A percentile compares a stretch with the other conserved stretches of the same genome.
phyloP scores from a whole-genome alignment of 768 basidiomycete genomes.

The Tylopilus subfusipes region DNA sequence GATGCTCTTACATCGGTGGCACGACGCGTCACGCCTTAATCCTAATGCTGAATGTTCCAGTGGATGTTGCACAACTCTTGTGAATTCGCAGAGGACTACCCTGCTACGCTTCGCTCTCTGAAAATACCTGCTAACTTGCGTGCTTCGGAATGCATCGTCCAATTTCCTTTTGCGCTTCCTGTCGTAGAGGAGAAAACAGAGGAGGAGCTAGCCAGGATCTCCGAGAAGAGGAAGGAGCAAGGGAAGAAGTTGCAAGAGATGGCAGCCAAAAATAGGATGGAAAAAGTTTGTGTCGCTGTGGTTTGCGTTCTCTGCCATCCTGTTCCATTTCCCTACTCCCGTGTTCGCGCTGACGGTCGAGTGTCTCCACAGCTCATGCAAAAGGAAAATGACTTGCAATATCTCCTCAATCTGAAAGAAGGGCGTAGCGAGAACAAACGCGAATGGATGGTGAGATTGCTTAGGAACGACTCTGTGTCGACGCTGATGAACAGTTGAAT shows the following conservation, averaged over 20 bases:
- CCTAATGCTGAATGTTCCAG: slow-evolving; percentile 36
- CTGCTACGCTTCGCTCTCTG: slow-evolving; percentile 60
- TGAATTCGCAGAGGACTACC: slow-evolving; percentile 78
- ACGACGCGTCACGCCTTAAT: neutral
- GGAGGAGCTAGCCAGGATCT: slow-evolving; percentile 75
- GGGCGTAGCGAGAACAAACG: slow-evolving; percentile 56
- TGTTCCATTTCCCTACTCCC: neutral
- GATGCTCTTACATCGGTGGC: too few relatives aligned
- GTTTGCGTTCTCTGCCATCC: neutral
- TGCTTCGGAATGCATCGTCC: slow-evolving; percentile 66
- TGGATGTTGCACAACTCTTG: slow-evolving; percentile 91
- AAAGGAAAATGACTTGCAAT: slow-evolving; percentile 73
- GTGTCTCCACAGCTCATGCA: slow-evolving; percentile 49
- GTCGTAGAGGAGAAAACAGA: slow-evolving; percentile 82
- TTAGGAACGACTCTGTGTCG: neutral
- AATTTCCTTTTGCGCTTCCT: slow-evolving; percentile 75
- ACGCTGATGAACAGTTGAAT: neutral
- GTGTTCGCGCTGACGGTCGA: neutral
- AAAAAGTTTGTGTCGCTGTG: slow-evolving; percentile 57
- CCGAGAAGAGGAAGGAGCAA: slow-evolving; percentile 82
- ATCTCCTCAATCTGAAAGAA: slow-evolving; percentile 63
- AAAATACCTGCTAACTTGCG: slow-evolving; percentile 63
- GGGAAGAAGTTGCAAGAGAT: slow-evolving; percentile 88
- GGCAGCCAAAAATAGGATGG: slow-evolving; percentile 76
- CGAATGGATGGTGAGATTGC: slow-evolving; percentile 65